These are phyloP conservation scores for Cryomyces antarcticus DNA, from an alignment of 495 filamentous ascomycete genomes.

Conservation along the genomic window DNA sequence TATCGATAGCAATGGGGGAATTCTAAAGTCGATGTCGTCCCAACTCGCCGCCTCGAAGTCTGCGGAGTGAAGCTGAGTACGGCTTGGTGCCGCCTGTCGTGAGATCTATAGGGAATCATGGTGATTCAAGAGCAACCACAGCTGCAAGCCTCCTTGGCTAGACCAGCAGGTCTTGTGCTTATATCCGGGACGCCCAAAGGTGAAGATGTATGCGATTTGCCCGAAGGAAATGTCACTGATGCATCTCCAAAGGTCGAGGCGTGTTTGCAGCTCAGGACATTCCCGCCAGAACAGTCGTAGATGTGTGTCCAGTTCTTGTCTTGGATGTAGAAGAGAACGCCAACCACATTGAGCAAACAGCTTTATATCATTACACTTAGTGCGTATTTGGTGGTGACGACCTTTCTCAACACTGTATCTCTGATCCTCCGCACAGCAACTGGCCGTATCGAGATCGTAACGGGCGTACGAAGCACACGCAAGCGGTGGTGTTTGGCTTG, in stretches of 20 bases:
- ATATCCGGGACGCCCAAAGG: conserved; percentile 15
- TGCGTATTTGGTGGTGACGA: conserved; percentile 7
- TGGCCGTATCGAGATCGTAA: conserved; percentile 15
- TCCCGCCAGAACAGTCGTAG: conserved; percentile 26
- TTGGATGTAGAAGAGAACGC: conserved; percentile 25
- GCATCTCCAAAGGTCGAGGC: conserved; percentile 23
- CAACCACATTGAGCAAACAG: conserved; percentile 26
- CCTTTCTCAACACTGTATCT: background rate
- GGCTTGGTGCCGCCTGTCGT: too few species aligned
- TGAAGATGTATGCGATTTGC: background rate
- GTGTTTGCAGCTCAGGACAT: conserved; percentile 27
- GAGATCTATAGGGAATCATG: too few species aligned
- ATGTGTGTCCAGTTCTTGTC: conserved; percentile 31
- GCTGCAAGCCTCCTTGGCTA: background rate
- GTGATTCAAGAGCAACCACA: too few species aligned
- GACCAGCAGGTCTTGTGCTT: conserved; percentile 5
- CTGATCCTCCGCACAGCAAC: conserved; percentile 12
- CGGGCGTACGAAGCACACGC: conserved; percentile 11
- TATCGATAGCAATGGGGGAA: too few species aligned
- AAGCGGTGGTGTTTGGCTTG: conserved; percentile 35
- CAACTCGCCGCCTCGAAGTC: too few species aligned
- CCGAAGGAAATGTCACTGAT: background rate
- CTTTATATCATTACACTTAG: conserved; percentile 37
- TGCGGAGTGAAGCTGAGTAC: too few species aligned
- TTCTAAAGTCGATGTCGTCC: too few species aligned